A percentile compares a stretch with the other conserved stretches of the same genome.
These are phyloP conservation scores for Dichotomopilus funicola DNA, from an alignment of 2,329 filamentous ascomycete species.

Conservation along the genomic window DNA sequence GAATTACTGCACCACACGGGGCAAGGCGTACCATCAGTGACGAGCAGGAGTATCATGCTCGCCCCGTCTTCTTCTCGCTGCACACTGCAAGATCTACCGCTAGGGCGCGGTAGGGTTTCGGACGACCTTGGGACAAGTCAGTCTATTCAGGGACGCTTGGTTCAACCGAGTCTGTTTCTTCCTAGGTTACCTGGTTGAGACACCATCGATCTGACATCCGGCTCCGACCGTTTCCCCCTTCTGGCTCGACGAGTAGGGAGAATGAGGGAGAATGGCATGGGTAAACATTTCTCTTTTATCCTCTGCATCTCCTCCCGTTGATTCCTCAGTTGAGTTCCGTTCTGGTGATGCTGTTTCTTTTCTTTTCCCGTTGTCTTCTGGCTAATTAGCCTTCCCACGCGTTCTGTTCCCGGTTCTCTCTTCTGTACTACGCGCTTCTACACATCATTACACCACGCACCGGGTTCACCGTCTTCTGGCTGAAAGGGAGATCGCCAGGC, in stretches of 20 bases:
- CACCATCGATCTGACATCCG: too few relatives aligned
- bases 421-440: too few relatives aligned
- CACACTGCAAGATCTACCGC: too few relatives aligned
- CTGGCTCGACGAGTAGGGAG: neutral
- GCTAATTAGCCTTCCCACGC: constrained; percentile 16
- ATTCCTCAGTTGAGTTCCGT: constrained; percentile 15
- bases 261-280: neutral
- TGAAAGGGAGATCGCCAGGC: constrained; percentile 24
- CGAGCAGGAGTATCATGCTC: too few relatives aligned
- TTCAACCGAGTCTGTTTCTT: neutral
- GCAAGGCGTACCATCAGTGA: too few relatives aligned
- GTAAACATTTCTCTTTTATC: constrained; percentile 11
- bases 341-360: constrained; percentile 4
- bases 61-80: too few relatives aligned
- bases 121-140: too few relatives aligned
- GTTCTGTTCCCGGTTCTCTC: neutral
- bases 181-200: too few relatives aligned
- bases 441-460: too few relatives aligned
- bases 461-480: constrained; percentile 15
- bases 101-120: too few relatives aligned
- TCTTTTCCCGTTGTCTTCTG: constrained; percentile 19
- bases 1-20: too few relatives aligned
- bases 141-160: too few relatives aligned
- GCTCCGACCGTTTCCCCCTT: neutral
- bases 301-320: constrained; percentile 1